Evolutionary conservation across 768 basidiomycete genomes (phyloP).

Genomic region (Daedaleopsis nitida): DNA sequence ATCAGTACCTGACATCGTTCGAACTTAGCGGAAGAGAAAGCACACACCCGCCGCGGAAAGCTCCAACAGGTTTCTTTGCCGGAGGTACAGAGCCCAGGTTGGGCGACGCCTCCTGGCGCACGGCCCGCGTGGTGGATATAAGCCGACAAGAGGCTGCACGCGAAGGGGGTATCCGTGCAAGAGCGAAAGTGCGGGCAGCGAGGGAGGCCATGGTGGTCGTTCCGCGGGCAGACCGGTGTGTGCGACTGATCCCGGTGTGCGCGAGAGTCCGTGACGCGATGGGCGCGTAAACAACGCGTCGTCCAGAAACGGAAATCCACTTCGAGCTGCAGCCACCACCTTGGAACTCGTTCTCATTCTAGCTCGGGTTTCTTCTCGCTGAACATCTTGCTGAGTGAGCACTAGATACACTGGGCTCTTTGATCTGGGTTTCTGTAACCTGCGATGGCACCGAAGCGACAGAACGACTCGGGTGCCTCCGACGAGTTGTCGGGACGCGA

Average conservation of each 20-base stretch:
- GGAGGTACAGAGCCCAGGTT: constrained; percentile 56
- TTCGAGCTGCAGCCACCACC: constrained; percentile 2
- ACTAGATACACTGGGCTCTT: neutral
- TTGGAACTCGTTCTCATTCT: neutral
- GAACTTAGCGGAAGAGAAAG: neutral
- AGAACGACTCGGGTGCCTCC: constrained; percentile 27
- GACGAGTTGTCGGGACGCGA: constrained; percentile 44
- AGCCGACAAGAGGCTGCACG: constrained; percentile 33
- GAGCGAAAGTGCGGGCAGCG: constrained; percentile 32
- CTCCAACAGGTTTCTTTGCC: constrained; percentile 76
- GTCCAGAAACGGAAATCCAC: neutral
- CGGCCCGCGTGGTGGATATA: constrained; percentile 45
- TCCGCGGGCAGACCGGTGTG: too few species aligned
- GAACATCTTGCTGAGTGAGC: neutral
- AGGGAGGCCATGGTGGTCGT: constrained; percentile 38
- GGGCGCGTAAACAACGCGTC: constrained; percentile 6
- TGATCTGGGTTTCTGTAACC: neutral
- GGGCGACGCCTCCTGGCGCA: constrained; percentile 42
- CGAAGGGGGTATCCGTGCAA: constrained; percentile 20
- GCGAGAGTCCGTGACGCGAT: constrained; percentile 2
- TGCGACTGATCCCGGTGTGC: neutral
- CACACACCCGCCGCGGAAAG: constrained; percentile 45
- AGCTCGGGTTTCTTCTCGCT: neutral
- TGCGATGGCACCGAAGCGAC: constrained; percentile 47
- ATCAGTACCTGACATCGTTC: neutral